A percentile compares a stretch with the other conserved stretches of the same genome.
phyloP scores from a whole-genome alignment of 352 stramenopile species.

The Globisporangium acanthophoron region DNA sequence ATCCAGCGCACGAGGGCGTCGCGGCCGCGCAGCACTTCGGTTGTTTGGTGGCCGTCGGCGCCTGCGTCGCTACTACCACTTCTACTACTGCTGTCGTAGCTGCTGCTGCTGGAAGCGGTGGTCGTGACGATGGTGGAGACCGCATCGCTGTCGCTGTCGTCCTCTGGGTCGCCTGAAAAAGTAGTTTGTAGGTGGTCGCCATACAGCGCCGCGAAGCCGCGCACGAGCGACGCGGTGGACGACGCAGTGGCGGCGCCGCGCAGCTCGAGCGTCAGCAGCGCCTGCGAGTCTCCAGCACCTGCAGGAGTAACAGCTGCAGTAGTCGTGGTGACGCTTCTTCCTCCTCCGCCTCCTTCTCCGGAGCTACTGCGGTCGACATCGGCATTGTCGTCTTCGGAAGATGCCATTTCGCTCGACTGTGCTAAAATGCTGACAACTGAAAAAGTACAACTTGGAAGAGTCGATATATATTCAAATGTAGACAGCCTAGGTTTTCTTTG shows the following conservation, averaged over 20 bases:
- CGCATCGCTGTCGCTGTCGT: no score
- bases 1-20: constrained; percentile 27
- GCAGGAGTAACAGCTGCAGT: neutral
- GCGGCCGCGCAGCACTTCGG: constrained; percentile 14
- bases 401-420: no score
- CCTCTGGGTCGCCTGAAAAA: neutral
- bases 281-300: neutral
- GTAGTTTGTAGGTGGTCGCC: constrained; percentile 25
- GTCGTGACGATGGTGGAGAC: neutral
- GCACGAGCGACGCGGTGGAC: constrained; percentile 27
- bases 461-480: no score
- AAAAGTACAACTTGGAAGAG: no score
- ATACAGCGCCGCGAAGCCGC: constrained; percentile 51
- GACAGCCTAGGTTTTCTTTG: no score
- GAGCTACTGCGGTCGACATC: no score
- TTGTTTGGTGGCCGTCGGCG: no score
- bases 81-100: neutral
- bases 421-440: no score
- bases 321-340: no score
- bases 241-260: constrained; percentile 15
- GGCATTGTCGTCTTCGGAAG: no score
- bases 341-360: no score
- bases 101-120: neutral
- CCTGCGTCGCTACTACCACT: neutral
- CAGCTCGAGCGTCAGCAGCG: constrained; percentile 16